Base-by-base conservation (phyloP, 345 rosid genomes). In the Tarenaya hassleriana region DNA sequence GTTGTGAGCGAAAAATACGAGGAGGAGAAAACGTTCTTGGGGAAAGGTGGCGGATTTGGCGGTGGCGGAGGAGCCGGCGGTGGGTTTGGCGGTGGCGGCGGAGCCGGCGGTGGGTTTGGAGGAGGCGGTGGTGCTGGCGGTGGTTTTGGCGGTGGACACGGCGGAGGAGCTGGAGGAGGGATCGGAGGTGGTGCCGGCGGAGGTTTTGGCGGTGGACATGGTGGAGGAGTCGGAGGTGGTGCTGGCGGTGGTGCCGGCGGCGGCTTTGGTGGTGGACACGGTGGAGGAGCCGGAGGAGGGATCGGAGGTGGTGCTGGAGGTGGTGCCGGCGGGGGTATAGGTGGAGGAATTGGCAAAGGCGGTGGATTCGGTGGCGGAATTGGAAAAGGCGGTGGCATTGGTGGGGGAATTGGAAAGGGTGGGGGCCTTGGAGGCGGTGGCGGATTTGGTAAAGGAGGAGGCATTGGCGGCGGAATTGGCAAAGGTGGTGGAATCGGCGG, bases 31-130 rank as follows among this genome's bases (percentile, higher is more conserved):
- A 64, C 63, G 41, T 63, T 64, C 6, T 0, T 57, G 9, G 70
- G 66, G 0, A 0, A n/a, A 0, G 77, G 75, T 10, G 71, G 71
- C 0, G 77, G 75, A 0, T 14, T 44, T 0, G 83, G 74, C 35
- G 67, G 49, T 45, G 79, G 71, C 1, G 63, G 67, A 9, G 81
- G 78, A 2, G 60, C 62, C 0, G 76, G 82, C 0, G 68, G 75
- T n/a, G 79, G 69, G 1, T 41, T 64, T 1, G 85, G 83, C 3
- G 61, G 60, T 0, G 77, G 81, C 1, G 66, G 69, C 0, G 71
- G 72, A 0, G 50, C 41, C 15, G 80, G 73, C 0, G 41, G 39
- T 1, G 78, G 72, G 0, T 69, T 74, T 0, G 74, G 69, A 0
- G 0, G 15, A 31, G 79, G 69, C 0, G 68, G 66, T 0, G 75